Conservation (phyloP, 192 early-diverging fungal genomes). For the Podila verticillata region DNA sequence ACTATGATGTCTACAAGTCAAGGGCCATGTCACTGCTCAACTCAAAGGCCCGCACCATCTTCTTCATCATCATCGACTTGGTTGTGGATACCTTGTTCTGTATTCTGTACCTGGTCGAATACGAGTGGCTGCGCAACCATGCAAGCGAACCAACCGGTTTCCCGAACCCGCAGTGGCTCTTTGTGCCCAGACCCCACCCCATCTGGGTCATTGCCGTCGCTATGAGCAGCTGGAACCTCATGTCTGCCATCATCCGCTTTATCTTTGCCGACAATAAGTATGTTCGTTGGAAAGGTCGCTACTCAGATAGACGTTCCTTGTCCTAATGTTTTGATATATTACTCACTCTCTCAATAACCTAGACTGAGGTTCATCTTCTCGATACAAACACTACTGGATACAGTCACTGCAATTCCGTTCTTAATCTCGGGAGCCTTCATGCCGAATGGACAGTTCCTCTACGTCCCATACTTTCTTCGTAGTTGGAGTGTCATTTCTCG, state of each 20-base stretch:
- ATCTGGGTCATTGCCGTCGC: slow-evolving; percentile 54
- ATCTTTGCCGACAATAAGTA: slow-evolving; percentile 47
- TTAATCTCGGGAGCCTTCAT: slow-evolving; percentile 54
- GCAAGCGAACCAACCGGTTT: slow-evolving; percentile 16
- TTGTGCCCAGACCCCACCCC: slow-evolving; percentile 55
- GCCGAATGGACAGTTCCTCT: slow-evolving; percentile 56
- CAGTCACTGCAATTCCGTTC: slow-evolving; percentile 65
- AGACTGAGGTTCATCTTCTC: slow-evolving; percentile 56
- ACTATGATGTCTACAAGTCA: slow-evolving; percentile 44
- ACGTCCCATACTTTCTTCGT: slow-evolving; percentile 72
- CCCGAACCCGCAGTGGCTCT: slow-evolving; percentile 61
- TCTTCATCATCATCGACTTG: slow-evolving; percentile 63
- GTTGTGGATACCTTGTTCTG: slow-evolving; percentile 65
- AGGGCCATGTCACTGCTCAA: slow-evolving; percentile 30
- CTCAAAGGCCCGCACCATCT: slow-evolving; percentile 38
- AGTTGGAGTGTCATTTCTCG: slow-evolving; percentile 64
- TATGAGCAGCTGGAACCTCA: slow-evolving; percentile 50
- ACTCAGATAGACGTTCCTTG: not conserved
- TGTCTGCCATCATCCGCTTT: slow-evolving; percentile 46
- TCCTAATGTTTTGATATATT: not conserved
- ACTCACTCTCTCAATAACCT: not conserved
- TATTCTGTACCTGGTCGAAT: slow-evolving; percentile 67
- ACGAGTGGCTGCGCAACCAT: slow-evolving; percentile 45
- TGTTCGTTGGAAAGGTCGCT: not conserved
- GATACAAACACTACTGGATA: slow-evolving; percentile 56